phyloP scores from a whole-genome alignment of 805 yeast species.

The Spencermartinsiella europaea region DNA sequence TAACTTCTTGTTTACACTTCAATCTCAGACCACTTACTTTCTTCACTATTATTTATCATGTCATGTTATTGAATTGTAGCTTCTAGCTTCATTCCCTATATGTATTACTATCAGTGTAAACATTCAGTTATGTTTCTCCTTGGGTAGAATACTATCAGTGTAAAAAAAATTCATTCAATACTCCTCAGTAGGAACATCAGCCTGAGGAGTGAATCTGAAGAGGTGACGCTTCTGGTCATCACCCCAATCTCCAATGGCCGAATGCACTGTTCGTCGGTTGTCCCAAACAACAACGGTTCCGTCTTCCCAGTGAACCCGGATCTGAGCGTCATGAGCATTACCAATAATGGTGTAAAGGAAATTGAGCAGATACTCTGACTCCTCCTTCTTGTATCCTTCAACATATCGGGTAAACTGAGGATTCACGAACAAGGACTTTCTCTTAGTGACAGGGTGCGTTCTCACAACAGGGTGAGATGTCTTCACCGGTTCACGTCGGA shows the following conservation, averaged over 20 bases:
- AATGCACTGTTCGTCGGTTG: conserved; percentile 63
- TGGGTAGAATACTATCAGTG: too few species aligned
- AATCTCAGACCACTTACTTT: too few species aligned
- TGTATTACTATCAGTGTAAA: too few species aligned
- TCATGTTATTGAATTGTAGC: too few species aligned
- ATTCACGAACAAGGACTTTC: conserved; percentile 52
- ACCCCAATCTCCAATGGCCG: conserved; percentile 70
- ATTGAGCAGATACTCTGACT: conserved; percentile 42
- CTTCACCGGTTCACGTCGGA: conserved; percentile 42
- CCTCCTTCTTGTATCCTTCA: conserved; percentile 63
- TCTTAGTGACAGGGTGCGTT: conserved; percentile 58
- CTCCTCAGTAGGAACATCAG: conserved; percentile 44
- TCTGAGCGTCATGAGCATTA: conserved; percentile 55
- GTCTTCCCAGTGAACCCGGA: conserved; percentile 69
- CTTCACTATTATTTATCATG: too few species aligned
- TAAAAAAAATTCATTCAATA: too few species aligned
- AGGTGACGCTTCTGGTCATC: conserved; percentile 62
- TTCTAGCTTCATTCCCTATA: too few species aligned
- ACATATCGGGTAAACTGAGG: conserved; percentile 55
- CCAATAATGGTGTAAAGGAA: conserved; percentile 50
- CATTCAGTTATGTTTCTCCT: too few species aligned
- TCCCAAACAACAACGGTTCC: conserved; percentile 73
- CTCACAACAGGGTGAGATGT: conserved; percentile 54
- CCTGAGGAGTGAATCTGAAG: conserved; percentile 72
- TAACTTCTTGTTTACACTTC: too few species aligned